Evolutionary conservation across 192 early-diverging fungal species (phyloP), one percentile per base, ranked within the genome.

Genomic region (Coemansia sp.): DNA sequence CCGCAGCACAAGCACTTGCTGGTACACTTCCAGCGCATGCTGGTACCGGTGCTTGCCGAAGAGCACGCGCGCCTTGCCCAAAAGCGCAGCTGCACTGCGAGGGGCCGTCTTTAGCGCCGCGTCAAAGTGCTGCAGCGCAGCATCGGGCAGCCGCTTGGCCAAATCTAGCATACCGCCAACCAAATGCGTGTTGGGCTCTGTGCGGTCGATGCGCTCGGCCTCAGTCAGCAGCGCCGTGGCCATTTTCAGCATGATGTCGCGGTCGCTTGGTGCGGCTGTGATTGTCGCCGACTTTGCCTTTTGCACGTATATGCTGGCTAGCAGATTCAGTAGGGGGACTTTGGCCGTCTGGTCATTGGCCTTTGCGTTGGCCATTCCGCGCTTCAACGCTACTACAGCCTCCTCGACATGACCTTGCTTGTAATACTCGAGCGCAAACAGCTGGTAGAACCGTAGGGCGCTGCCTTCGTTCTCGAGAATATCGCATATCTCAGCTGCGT

Each of bases 371-470:
- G 78, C 70, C 27, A 92, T 74, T 6, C 89, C 90, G 22, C 85
- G 84, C 31, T 79, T 85, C 31, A 91, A 66, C 9, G 88, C 85
- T 27, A 74, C 81, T 16, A 91, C 86, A 7, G 88, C 86, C 55
- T 88, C 83, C 5, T 91, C 87, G 18, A 84, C 68, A 41, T 87
- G 85, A 11, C 85, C 84, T 60, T 92, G 89, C 60, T 87, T 85
- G 68, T 89, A 89, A 81, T 93, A 95, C 75, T 93, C 93, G 33
- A 82, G 80, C 85, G 92, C 91, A 80, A 94, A 90, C 24, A 88
- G 74, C 22, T 91, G 69, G 77, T 91, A 93, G 64, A 92, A 86
- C 67, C 84, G 75, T 40, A 90, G 82, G 16, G 89, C 85, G 39
- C 80, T 83, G 55, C 78, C 80, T 60, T 94, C 92, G 24, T 89